Conservation (phyloP, 2,329 filamentous ascomycete genomes). For the Thielaviopsis populi region DNA sequence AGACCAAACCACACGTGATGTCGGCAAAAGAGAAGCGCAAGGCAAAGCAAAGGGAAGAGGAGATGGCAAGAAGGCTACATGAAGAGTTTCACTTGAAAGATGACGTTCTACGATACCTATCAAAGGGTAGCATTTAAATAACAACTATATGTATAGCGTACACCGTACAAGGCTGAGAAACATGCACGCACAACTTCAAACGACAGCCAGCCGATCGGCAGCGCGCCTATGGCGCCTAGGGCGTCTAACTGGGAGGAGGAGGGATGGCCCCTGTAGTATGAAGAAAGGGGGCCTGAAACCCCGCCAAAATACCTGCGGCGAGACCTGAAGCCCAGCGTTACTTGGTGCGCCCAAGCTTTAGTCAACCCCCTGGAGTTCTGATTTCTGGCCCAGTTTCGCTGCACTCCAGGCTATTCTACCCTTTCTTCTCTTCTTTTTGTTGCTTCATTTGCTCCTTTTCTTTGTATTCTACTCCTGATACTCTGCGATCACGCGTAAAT, state of each 20-base stretch:
- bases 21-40: conserved; percentile 58
- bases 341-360: conserved; percentile 2
- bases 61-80: conserved; percentile 46
- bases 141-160: neutral
- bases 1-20: conserved; percentile 35
- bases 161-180: neutral
- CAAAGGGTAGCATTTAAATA: conserved; percentile 8
- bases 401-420: neutral
- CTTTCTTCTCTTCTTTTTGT: neutral
- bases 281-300: neutral
- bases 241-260: neutral
- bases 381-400: neutral
- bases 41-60: conserved; percentile 45
- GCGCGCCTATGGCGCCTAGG: neutral
- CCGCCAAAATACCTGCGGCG: neutral
- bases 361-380: conserved; percentile 7
- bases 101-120: conserved; percentile 61
- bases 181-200: neutral
- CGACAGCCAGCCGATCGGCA: neutral
- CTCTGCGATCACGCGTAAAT: neutral
- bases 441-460: neutral
- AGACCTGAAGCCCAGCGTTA: neutral
- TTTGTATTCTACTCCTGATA: neutral
- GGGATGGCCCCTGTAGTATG: neutral
- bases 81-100: conserved; percentile 59